A percentile compares a stretch with the other conserved stretches of the same genome.
These are phyloP conservation scores for Ogataea methanolica DNA, from an alignment of 805 yeast genomes.

Conservation along the genomic window DNA sequence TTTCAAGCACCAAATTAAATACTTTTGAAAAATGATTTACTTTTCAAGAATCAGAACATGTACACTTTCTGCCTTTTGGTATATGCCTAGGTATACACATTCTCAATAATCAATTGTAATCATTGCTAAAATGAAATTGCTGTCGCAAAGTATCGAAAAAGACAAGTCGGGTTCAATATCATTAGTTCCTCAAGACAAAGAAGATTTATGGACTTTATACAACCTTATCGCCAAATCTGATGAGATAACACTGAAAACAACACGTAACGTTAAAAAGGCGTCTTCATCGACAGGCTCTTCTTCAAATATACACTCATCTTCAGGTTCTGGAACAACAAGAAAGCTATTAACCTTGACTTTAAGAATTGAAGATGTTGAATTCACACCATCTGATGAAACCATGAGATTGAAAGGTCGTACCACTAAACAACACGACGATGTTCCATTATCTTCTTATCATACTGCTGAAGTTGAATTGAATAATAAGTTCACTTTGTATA, in stretches of 20 bases:
- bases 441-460: conserved; percentile 82
- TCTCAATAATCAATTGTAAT: too few relatives aligned
- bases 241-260: conserved; percentile 62
- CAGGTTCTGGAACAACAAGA: conserved; percentile 37
- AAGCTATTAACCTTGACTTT: conserved; percentile 60
- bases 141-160: conserved; percentile 45
- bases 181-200: conserved; percentile 79
- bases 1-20: too few relatives aligned
- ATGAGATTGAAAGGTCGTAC: conserved; percentile 81
- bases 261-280: conserved; percentile 51
- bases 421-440: conserved; percentile 60
- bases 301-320: conserved; percentile 7
- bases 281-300: conserved; percentile 6
- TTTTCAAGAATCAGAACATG: background rate
- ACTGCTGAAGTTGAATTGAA: conserved; percentile 76
- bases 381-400: conserved; percentile 69
- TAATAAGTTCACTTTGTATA: conserved; percentile 62
- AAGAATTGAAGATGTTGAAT: conserved; percentile 65
- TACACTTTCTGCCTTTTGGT: too few relatives aligned
- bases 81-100: too few relatives aligned
- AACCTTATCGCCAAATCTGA: conserved; percentile 77
- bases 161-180: conserved; percentile 63
- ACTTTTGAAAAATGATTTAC: too few relatives aligned
- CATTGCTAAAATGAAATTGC: conserved; percentile 44
- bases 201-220: conserved; percentile 85